These are phyloP conservation scores for Sclerotiophoma versabilis DNA, from an alignment of 2,329 filamentous ascomycete species.

Conservation along the genomic window DNA sequence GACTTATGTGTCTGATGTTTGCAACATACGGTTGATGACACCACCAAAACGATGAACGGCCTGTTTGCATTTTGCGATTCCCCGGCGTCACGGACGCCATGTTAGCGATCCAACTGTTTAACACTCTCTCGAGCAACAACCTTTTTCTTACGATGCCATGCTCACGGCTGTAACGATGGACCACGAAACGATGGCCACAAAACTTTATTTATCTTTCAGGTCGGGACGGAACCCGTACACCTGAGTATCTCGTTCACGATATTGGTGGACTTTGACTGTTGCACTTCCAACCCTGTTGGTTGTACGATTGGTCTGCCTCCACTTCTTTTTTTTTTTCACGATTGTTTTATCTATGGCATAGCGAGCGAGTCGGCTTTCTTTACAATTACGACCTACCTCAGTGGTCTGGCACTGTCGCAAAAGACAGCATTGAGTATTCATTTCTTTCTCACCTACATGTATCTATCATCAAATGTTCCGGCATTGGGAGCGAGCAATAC, in stretches of 20 bases:
- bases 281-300: constrained; percentile 14
- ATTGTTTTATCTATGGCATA: constrained; percentile 50
- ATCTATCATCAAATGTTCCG: constrained; percentile 25
- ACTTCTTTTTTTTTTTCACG: constrained; percentile 33
- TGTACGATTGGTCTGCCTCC: constrained; percentile 19
- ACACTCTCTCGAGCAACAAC: constrained; percentile 35
- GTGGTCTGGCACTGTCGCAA: constrained; percentile 14
- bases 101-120: constrained; percentile 45
- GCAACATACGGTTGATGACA: constrained; percentile 46
- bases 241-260: constrained; percentile 19
- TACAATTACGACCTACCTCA: constrained; percentile 17
- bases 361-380: constrained; percentile 39
- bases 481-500: constrained; percentile 17
- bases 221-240: constrained; percentile 8
- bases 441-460: constrained; percentile 18
- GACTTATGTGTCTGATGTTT: constrained; percentile 43
- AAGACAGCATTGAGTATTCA: constrained; percentile 3
- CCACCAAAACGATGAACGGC: constrained; percentile 42
- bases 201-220: constrained; percentile 15
- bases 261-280: constrained; percentile 1
- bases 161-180: constrained; percentile 40
- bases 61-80: constrained; percentile 46
- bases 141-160: constrained; percentile 34
- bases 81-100: constrained; percentile 47
- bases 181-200: constrained; percentile 32